Conservation (phyloP, 306 rosid species). For the Aeschynomene evenia region DNA sequence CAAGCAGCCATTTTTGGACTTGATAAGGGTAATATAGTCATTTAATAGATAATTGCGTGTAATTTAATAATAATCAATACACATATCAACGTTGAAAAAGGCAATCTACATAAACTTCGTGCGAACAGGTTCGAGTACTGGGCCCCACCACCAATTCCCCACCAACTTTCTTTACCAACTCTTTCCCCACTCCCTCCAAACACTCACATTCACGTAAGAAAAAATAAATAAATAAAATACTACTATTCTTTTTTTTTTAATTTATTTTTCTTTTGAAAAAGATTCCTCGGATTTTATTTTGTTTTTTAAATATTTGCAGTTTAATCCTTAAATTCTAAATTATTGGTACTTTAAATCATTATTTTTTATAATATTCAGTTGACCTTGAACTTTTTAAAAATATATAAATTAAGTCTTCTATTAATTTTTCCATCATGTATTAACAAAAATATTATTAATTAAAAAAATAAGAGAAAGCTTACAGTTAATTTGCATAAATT, state of each 20-base stretch:
- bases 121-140: neutral
- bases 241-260: too few species aligned
- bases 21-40: neutral
- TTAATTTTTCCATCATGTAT: too few species aligned
- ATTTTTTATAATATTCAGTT: too few species aligned
- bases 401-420: too few species aligned
- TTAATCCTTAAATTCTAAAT: too few species aligned
- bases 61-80: neutral
- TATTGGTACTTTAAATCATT: too few species aligned
- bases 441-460: too few species aligned
- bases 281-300: neutral
- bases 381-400: too few species aligned
- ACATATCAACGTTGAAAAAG: neutral
- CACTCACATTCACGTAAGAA: neutral
- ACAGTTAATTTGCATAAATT: too few species aligned
- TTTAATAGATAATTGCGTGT: neutral
- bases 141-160: constrained; percentile 31
- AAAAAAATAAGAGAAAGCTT: too few species aligned
- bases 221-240: neutral
- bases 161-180: constrained; percentile 46
- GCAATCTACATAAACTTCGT: constrained; percentile 24
- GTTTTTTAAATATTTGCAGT: too few species aligned
- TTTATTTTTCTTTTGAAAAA: neutral
- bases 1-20: neutral
- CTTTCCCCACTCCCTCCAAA: neutral